Conservation (phyloP, 805 yeast genomes). For the Saturnispora bothae region DNA sequence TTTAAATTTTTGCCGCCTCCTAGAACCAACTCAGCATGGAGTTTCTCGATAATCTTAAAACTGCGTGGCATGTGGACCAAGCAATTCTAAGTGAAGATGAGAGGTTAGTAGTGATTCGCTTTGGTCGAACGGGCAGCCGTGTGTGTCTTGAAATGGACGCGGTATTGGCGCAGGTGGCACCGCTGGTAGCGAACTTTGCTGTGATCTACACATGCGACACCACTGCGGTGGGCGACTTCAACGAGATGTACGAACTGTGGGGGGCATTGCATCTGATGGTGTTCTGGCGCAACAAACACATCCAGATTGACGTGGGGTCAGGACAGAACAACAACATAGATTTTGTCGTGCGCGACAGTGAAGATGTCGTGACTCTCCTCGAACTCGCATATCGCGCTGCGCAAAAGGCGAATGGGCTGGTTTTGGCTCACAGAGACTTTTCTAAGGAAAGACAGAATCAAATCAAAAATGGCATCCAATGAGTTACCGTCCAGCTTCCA, state of each 20-base stretch:
- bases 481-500: constrained; percentile 44
- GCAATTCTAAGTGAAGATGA: constrained; percentile 90
- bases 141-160: constrained; percentile 92
- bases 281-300: constrained; percentile 84
- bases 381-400: constrained; percentile 91
- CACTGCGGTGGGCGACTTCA: constrained; percentile 83
- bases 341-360: constrained; percentile 66
- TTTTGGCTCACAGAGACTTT: constrained; percentile 70
- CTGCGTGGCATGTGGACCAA: constrained; percentile 98
- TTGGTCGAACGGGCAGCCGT: constrained; percentile 68
- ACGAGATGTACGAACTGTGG: constrained; percentile 76
- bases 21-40: constrained; percentile 58
- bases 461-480: constrained; percentile 25
- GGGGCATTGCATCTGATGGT: constrained; percentile 93
- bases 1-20: not conserved
- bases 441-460: constrained; percentile 3
- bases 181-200: constrained; percentile 79
- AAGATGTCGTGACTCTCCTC: constrained; percentile 82
- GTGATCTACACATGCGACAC: constrained; percentile 82
- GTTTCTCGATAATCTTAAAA: constrained; percentile 65
- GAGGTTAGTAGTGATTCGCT: constrained; percentile 75
- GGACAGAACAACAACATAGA: constrained; percentile 94
- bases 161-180: constrained; percentile 65
- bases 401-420: constrained; percentile 83
- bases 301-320: constrained; percentile 98